Base-by-base conservation (phyloP, 2,329 filamentous ascomycete genomes). In the Pyrenochaeta sp. region DNA sequence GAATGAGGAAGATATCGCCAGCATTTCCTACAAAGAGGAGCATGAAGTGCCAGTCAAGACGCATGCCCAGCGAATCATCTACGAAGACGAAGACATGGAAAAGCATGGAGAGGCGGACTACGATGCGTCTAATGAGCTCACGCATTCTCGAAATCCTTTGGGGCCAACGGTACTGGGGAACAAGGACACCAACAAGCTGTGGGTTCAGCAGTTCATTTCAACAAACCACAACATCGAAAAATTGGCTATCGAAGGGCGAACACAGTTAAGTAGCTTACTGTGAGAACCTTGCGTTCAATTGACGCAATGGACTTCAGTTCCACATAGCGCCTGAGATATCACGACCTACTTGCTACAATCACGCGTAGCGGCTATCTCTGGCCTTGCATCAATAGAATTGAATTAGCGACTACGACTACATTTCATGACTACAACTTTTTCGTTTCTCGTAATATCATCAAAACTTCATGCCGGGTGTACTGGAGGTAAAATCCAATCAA, bases 401-500 rank as follows among this genome's bases (percentile, higher is more conserved):
- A 17, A 15, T 36, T 36, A 36, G 15, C 17, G 17, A 21, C 17
- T 37, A 37, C 6, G n/a, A 10, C 17, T 21, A 37, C 35, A 41
- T 12, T 15, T 27, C 21, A 41, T 9, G 39, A n/a, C 20, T 27
- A 29, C 23, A 29, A 17, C 39, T 41, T 29, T 40, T 41, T 15
- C 23, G 7, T 29, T 29, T 37, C 33, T 37, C 17, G 7, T 37
- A 37, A 37, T 5, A 11, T 37, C 35, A 37, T 37, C 35, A 37
- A 2, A 37, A 11, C 21, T 21, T 29, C 23, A 2, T 12, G 12
- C 6, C 23, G n/a, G n/a, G n/a, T n/a, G n/a, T n/a, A n/a, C n/a
- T n/a, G n/a, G n/a, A n/a, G n/a, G n/a, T n/a, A n/a, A n/a, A 14
- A 23, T 40, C 18, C 7, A 21, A 9, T 51, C 21, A 67, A 23